Percentiles rank a stretch among this genome's conserved stretches.
Conservation (phyloP, 192 early-diverging fungal genomes). For the Coemansia sp. region DNA sequence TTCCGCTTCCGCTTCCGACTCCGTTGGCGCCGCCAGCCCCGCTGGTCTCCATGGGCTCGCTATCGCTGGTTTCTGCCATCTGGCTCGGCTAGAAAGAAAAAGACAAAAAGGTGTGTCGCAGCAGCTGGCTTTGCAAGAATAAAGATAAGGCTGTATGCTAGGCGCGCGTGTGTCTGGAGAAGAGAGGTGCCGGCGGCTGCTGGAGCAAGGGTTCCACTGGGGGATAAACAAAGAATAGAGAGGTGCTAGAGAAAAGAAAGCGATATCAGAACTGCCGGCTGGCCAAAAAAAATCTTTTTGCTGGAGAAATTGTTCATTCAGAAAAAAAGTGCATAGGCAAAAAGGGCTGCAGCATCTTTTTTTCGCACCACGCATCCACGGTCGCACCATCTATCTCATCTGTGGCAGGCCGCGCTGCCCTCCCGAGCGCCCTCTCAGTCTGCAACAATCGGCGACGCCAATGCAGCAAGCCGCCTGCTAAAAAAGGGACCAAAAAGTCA, state of each 20-base stretch:
- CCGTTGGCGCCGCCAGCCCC: neutral
- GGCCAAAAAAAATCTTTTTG: constrained; percentile 3
- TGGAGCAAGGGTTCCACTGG: neutral
- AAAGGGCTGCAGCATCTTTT: neutral
- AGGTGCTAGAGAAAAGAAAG: neutral
- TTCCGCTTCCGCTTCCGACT: constrained; percentile 10
- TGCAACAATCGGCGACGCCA: neutral
- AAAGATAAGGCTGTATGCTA: neutral
- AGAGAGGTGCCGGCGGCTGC: neutral
- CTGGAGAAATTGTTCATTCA: neutral
- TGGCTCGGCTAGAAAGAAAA: neutral
- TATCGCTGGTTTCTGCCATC: constrained; percentile 49
- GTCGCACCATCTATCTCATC: neutral
- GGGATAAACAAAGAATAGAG: neutral
- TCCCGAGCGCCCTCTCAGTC: neutral
- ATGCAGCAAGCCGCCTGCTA: neutral
- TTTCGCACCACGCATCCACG: neutral
- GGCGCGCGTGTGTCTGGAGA: neutral
- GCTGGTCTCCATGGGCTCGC: constrained; percentile 35
- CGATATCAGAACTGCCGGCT: neutral
- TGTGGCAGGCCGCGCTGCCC: neutral
- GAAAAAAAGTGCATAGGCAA: neutral
- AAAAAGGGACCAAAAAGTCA: constrained; percentile 1
- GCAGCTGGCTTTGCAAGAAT: neutral
- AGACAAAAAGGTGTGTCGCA: constrained; percentile 1